Conservation (phyloP, 179 eudicot genomes). For the Corrigiola litoralis region DNA sequence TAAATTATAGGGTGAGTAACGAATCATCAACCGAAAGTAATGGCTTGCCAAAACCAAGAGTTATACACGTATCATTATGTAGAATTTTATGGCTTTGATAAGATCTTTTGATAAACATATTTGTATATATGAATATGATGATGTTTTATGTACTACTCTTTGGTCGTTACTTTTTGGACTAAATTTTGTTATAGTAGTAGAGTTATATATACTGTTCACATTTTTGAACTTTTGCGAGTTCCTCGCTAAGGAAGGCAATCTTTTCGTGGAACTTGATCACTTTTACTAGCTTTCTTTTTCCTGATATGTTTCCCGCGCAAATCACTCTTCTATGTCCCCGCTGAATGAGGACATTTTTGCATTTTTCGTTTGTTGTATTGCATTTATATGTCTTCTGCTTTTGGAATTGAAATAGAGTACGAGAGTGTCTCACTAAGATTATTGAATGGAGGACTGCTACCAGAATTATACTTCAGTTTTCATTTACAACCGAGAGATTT, state of each 20-base stretch:
- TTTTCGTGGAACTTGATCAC: conserved; percentile 1
- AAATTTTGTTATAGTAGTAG: too few relatives aligned
- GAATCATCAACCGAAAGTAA: conserved; percentile 20
- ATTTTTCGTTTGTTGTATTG: background rate
- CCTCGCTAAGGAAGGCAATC: background rate
- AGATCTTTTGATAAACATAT: too few relatives aligned
- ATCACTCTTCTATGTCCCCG: background rate
- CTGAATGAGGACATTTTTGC: background rate
- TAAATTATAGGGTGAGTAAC: conserved; percentile 21
- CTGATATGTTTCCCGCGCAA: background rate
- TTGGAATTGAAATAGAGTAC: too few relatives aligned
- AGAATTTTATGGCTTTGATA: too few relatives aligned
- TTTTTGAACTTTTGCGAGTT: background rate
- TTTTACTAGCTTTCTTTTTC: background rate
- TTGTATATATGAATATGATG: too few relatives aligned
- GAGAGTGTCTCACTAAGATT: too few relatives aligned
- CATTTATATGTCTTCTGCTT: background rate
- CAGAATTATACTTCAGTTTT: too few relatives aligned
- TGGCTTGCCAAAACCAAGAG: conserved; percentile 1
- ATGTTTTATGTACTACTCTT: too few relatives aligned
- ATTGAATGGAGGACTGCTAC: too few relatives aligned
- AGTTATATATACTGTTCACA: too few relatives aligned
- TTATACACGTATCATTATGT: too few relatives aligned
- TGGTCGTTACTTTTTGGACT: background rate
- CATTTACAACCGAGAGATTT: too few relatives aligned